A percentile compares a stretch with the other conserved stretches of the same genome.
phyloP scores from a whole-genome alignment of 305 asterid genomes.

The Coffea humblotiana region DNA sequence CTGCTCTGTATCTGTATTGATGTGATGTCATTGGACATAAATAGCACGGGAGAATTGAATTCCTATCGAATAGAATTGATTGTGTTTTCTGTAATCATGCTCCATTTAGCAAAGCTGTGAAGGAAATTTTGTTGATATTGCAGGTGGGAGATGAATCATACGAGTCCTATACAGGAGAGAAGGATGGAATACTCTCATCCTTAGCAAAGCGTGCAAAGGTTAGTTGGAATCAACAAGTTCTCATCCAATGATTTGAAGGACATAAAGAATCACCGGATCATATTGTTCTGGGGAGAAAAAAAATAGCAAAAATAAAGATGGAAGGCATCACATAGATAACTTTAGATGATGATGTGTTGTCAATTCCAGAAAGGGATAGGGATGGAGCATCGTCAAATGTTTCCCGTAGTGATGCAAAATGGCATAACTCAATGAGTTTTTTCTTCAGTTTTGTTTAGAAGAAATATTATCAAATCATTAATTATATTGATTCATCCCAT shows the following conservation, averaged over 20 bases:
- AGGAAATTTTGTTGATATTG: slow-evolving; percentile 10
- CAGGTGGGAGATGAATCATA: slow-evolving; percentile 97
- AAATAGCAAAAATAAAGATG: neutral
- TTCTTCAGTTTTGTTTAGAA: neutral
- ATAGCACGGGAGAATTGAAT: neutral
- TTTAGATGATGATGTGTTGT: slow-evolving; percentile 3
- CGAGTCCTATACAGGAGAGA: slow-evolving; percentile 71
- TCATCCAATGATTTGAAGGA: neutral
- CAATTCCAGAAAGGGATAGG: neutral
- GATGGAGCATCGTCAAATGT: neutral
- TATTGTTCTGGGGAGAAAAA: neutral
- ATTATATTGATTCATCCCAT: neutral
- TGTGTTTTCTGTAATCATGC: neutral
- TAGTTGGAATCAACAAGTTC: slow-evolving; percentile 18
- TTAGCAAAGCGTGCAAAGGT: slow-evolving; percentile 93
- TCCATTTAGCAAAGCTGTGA: neutral
- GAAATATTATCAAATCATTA: neutral
- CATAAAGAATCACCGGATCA: neutral
- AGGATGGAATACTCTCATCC: slow-evolving; percentile 80
- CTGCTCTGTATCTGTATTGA: neutral
- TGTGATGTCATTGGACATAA: neutral
- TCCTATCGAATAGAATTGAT: neutral
- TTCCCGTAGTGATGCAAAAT: neutral
- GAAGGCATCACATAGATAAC: neutral
- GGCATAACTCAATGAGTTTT: neutral